Base-by-base conservation (phyloP, 2,329 filamentous ascomycete genomes). In the Monosporascus ibericus region DNA sequence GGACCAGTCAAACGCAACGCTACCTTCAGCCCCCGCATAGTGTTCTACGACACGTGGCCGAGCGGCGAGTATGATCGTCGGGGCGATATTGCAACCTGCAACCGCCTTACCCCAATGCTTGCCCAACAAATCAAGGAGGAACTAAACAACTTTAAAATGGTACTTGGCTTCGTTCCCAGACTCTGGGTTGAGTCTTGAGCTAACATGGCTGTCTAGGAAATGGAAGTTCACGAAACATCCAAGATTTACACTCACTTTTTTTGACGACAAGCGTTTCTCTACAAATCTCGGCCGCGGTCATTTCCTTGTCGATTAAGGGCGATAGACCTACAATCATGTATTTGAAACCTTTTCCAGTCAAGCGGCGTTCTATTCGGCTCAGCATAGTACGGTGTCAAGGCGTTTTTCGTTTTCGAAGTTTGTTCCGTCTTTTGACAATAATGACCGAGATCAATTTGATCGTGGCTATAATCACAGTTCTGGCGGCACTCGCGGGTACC, bases 231-330 rank as follows among this genome's bases (percentile, higher is more conserved):
- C 71, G 94, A 97, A 74, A 90, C 87, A 70, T 97, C 94, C 61
- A 99, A 97, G 77, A 92, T 96, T 67, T 96, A 99, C 79, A 99
- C 94, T 64, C 94, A 99, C 81, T 99, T 99, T 82, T 97, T 99
- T 80, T 99, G 83, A 92, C 73, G 74, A 63, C 53, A 61, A 63
- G 63, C 63, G 60, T 57, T 54, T 57, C 55, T 63, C 60, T 57
- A 62, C 60, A 63, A 61, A 63, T 62, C 58, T 57, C 55, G 57
- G 55, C 57, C 59, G 63, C 57, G 57, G 53, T 57, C 55, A 57
- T 63, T 61, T 56, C 58, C 54, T 61, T 68, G 68, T 64, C 64
- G 56, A 63, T 68, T 60, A 50, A 62, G 59, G 60, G 60, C 59
- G 57, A 63, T 64, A 64, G 63, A 66, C 63, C 60, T 63, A 55